phyloP scores from a whole-genome alignment of 257 asterid genomes.

The Haberlea rhodopensis region DNA sequence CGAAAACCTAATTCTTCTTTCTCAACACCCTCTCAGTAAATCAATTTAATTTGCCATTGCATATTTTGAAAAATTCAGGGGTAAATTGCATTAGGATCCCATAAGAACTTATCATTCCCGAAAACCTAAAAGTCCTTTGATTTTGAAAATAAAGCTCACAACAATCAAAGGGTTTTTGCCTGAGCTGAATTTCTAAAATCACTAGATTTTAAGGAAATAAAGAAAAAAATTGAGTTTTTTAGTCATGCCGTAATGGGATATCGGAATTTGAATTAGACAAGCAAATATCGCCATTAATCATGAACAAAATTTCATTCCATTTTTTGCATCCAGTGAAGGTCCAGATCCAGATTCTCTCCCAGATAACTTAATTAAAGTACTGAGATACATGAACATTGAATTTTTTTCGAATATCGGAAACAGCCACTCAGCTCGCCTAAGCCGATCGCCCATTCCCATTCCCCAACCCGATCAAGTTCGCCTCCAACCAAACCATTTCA shows the following conservation, averaged over 20 bases:
- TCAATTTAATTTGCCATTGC: neutral
- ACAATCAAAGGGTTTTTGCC: conserved; percentile 1
- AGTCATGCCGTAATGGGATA: no score
- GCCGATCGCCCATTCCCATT: no score
- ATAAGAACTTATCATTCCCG: neutral
- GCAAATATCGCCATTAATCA: conserved; percentile 11
- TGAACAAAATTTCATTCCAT: neutral
- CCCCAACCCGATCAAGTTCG: neutral
- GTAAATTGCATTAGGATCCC: neutral
- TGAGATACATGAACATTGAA: no score
- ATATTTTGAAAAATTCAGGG: neutral
- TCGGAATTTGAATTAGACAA: neutral
- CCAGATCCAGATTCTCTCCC: neutral
- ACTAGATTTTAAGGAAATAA: neutral
- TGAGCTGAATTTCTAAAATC: neutral
- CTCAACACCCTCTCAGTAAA: neutral
- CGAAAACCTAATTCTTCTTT: neutral
- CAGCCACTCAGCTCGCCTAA: neutral
- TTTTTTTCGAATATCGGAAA: neutral
- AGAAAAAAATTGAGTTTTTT: neutral
- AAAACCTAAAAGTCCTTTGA: neutral
- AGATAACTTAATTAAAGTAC: neutral
- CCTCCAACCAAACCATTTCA: neutral
- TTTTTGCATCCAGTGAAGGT: conserved; percentile 1
- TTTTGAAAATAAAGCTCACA: neutral